Evolutionary conservation across 1,139 yeast species (phyloP).

Genomic region (Geotrichum phurueaensis): DNA sequence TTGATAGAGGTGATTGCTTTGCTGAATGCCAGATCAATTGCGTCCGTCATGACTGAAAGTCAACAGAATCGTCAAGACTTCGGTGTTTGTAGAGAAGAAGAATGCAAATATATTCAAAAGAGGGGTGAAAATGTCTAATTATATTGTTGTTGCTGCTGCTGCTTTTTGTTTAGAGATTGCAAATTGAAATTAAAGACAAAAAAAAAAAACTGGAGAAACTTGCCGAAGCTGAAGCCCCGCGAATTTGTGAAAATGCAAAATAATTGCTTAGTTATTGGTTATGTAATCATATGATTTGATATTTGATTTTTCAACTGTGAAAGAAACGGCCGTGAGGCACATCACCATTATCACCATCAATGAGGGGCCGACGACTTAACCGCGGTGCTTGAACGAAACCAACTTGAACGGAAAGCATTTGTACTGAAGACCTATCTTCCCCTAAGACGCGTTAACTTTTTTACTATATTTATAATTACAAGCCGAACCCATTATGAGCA

Average conservation of each 20-base stretch:
- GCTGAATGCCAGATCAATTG: conserved; percentile 57
- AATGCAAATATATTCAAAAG: not conserved
- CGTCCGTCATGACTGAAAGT: conserved; percentile 22
- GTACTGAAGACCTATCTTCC: not conserved
- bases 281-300: not conserved
- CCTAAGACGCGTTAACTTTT: not conserved
- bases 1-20: conserved; percentile 76
- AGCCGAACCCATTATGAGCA: not conserved
- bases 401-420: not conserved
- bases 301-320: not conserved
- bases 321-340: not conserved
- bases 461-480: not conserved
- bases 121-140: too few species aligned
- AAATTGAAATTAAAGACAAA: too few species aligned
- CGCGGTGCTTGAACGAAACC: not conserved
- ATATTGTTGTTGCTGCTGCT: too few species aligned
- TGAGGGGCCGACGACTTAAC: not conserved
- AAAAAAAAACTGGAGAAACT: not conserved
- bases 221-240: not conserved
- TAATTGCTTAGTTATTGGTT: not conserved
- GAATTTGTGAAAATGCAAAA: not conserved
- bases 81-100: not conserved
- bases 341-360: not conserved
- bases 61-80: not conserved
- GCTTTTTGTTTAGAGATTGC: not conserved